These are phyloP conservation scores for Linnemannia exigua DNA, from an alignment of 192 early-diverging fungal species.

Conservation along the genomic window DNA sequence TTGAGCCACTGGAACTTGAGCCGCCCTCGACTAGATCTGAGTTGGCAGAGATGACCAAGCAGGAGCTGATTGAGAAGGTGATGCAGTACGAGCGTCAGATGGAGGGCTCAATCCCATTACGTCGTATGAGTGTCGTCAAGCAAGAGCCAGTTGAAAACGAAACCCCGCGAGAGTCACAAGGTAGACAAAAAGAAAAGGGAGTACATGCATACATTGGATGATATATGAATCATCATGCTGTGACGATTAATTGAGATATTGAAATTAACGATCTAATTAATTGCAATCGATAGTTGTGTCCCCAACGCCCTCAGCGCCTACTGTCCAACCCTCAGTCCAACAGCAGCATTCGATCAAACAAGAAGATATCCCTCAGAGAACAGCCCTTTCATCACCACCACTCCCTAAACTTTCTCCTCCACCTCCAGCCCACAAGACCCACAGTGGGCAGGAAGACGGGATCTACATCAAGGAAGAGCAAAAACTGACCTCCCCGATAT, in stretches of 20 bases:
- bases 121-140: conserved; percentile 35
- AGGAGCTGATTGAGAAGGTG: conserved; percentile 59
- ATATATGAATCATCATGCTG: neutral
- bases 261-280: neutral
- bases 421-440: neutral
- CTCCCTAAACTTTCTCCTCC: conserved; percentile 7
- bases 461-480: conserved; percentile 31
- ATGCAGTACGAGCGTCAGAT: conserved; percentile 60
- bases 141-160: conserved; percentile 21
- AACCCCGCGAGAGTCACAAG: conserved; percentile 16
- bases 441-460: conserved; percentile 7
- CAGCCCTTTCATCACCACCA: conserved; percentile 20
- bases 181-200: neutral
- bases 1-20: conserved; percentile 28
- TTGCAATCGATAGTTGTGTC: conserved; percentile 5
- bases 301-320: neutral
- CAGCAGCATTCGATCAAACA: conserved; percentile 20
- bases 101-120: conserved; percentile 33
- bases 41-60: conserved; percentile 43
- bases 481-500: conserved; percentile 23
- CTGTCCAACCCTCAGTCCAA: neutral
- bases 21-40: conserved; percentile 37
- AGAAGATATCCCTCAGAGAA: conserved; percentile 12
- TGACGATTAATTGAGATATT: neutral
- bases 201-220: neutral